Base-by-base conservation (phyloP, 352 stramenopile genomes). In the Albugo candida region DNA sequence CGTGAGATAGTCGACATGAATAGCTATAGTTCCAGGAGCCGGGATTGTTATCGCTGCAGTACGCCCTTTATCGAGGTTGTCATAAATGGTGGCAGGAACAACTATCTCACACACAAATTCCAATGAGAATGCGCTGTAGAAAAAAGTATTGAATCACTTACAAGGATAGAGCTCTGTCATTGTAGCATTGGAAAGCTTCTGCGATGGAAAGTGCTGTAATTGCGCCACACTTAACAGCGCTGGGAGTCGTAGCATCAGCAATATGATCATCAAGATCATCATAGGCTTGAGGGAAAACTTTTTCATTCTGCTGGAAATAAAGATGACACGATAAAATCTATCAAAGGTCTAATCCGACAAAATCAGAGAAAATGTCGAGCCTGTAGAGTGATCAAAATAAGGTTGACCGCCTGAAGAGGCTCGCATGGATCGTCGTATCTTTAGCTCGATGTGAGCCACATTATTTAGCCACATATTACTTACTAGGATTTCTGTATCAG, bases 1-100 rank as follows among this genome's bases (percentile, higher is more conserved):
- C 14, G 19, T 13, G 5, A 37, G 63, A 53, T 81, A 75, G 49
- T 67, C 75, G 11, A 59, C 39, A 47, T 75, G 65, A 0, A 63
- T 56, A 35, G 77, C 58, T 36, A 81, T 52, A 17, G 67, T 48
- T 19, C 68, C 68, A 16, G 54, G 35, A 40, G 59, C 66, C 13
- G 65, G 65, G 18, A 64, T 63, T 48, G 60, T 55, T 5, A 81
- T 44, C 16, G 62, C 56, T 11, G 56, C 48, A 2, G 52, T 65
- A 37, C 64, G 60, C 5, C 42, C 62, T 5, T 63, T 62, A 50
- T 81, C 68, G 8, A 81, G 39, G 41, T 71, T 81, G 13, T 76
- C 68, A 49, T 76, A 81, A 27, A 55, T 53, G 17, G 70, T 59
- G 38, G 38, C 38, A 43, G 20, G 17, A 19, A 19, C 38, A 43